phyloP scores from a whole-genome alignment of 257 asterid species.

The Thymus mandschuricus region DNA sequence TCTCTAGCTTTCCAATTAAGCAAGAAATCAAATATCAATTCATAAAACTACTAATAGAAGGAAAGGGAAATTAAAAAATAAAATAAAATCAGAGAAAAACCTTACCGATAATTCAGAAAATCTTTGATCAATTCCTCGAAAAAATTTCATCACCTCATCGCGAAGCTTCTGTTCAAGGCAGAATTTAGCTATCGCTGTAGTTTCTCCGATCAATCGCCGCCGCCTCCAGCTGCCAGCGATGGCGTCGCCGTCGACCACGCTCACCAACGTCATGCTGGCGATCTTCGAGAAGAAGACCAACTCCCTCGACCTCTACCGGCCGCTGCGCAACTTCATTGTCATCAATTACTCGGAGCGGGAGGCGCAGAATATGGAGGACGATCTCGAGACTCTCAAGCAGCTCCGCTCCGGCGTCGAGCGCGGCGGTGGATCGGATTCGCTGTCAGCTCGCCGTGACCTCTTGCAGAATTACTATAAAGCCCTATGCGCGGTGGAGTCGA shows the following conservation, averaged over 20 bases:
- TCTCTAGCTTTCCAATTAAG: slow-evolving; percentile 39
- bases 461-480: slow-evolving; percentile 86
- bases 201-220: slow-evolving; percentile 36
- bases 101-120: not conserved
- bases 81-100: slow-evolving; percentile 8
- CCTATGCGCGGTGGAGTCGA: slow-evolving; percentile 91
- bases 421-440: slow-evolving; percentile 62
- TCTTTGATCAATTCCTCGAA: slow-evolving; percentile 14
- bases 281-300: slow-evolving; percentile 87
- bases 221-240: slow-evolving; percentile 38
- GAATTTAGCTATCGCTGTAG: not conserved
- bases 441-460: slow-evolving; percentile 84
- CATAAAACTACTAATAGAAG: not conserved
- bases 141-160: slow-evolving; percentile 17
- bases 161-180: not conserved
- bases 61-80: not conserved
- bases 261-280: slow-evolving; percentile 79
- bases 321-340: slow-evolving; percentile 81
- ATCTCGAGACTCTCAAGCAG: slow-evolving; percentile 75
- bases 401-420: slow-evolving; percentile 78
- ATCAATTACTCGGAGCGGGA: slow-evolving; percentile 87
- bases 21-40: not conserved
- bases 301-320: slow-evolving; percentile 79
- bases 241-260: slow-evolving; percentile 64
- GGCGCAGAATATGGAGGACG: slow-evolving; percentile 89